These are phyloP conservation scores for Trametes meyenii DNA, from an alignment of 768 basidiomycete genomes.

Conservation along the genomic window DNA sequence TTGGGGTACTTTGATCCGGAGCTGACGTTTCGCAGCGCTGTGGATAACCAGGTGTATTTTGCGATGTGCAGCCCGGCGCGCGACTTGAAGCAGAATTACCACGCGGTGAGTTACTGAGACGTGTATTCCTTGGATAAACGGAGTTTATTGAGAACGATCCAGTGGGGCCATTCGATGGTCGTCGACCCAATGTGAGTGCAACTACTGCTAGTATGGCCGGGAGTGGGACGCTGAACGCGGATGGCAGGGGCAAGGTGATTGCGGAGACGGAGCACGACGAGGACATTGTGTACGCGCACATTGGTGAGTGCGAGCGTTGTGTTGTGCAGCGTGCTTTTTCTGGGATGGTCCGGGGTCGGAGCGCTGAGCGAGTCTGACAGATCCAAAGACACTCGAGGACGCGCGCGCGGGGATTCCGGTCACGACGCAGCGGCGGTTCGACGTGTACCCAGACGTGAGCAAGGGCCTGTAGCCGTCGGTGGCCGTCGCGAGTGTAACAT, in stretches of 20 bases:
- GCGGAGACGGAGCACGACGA: conserved; percentile 77
- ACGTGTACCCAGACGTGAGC: conserved; percentile 84
- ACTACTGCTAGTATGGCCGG: neutral
- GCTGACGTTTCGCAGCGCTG: conserved; percentile 56
- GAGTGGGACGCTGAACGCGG: neutral
- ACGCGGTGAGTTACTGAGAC: conserved; percentile 62
- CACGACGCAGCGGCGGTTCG: conserved; percentile 88
- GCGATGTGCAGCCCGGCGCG: conserved; percentile 96
- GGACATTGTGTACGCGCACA: conserved; percentile 75
- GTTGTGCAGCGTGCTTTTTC: neutral
- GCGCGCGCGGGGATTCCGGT: conserved; percentile 88
- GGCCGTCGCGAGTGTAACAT: neutral
- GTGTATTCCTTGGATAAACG: neutral
- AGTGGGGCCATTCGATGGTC: conserved; percentile 92
- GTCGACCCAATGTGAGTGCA: conserved; percentile 87
- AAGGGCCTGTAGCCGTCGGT: conserved; percentile 27
- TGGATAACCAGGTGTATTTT: conserved; percentile 97
- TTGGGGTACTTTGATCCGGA: neutral
- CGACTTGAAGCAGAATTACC: conserved; percentile 79
- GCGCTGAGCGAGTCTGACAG: conserved; percentile 40
- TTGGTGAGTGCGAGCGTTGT: conserved; percentile 58
- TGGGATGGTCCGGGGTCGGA: conserved; percentile 1
- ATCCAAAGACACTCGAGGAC: conserved; percentile 61
- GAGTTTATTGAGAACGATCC: neutral
- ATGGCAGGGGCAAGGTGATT: conserved; percentile 71